These are phyloP conservation scores for Fusarium algeriense DNA, from an alignment of 2,329 filamentous ascomycete species.

Conservation along the genomic window DNA sequence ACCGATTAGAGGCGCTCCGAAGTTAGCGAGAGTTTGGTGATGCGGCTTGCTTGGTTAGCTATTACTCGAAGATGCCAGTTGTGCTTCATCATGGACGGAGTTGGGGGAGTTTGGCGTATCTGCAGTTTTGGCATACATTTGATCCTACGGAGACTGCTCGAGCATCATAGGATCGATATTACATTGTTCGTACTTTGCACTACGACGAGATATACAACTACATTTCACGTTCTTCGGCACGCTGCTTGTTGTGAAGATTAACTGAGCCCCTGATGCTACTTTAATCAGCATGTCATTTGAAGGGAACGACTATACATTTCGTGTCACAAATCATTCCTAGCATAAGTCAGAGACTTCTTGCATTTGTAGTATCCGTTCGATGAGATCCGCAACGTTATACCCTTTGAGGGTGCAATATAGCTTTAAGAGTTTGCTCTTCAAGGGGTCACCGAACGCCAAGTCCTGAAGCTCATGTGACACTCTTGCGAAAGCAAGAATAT, in stretches of 20 bases:
- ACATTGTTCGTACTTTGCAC: background rate
- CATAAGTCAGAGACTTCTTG: no score
- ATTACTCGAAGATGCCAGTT: conserved; percentile 18
- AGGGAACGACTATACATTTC: no score
- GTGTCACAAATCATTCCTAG: background rate
- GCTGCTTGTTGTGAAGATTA: background rate
- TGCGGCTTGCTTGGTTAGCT: background rate
- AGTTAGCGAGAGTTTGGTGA: conserved; percentile 64
- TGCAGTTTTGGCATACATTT: conserved; percentile 35
- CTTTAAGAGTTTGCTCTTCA: background rate
- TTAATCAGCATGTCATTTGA: background rate
- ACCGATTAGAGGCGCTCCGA: conserved; percentile 88
- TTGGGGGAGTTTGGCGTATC: conserved; percentile 40
- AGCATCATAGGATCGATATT: background rate
- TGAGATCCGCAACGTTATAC: background rate
- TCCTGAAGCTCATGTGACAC: background rate
- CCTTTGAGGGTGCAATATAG: background rate
- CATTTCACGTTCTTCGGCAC: background rate
- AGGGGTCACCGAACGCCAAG: background rate
- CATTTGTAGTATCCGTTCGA: background rate
- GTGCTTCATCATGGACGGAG: conserved; percentile 36
- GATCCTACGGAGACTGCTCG: conserved; percentile 19
- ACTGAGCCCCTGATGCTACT: background rate
- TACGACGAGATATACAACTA: background rate
- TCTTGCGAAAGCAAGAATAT: background rate